Conservation (phyloP, 2,329 filamentous ascomycete genomes). For the Fusarium tjaetaba region DNA sequence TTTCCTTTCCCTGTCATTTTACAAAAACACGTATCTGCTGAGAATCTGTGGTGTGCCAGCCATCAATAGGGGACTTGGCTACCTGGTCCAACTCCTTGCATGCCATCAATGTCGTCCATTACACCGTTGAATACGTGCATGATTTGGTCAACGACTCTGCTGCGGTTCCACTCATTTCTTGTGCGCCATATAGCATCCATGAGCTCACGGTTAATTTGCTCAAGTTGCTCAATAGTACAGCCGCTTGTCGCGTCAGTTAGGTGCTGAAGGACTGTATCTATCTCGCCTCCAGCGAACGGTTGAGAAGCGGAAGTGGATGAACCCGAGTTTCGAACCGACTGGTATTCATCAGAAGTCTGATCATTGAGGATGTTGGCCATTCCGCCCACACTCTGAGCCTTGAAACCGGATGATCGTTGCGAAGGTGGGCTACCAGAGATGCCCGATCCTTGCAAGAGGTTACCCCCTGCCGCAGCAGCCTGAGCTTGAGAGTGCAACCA, state of each 20-base stretch:
- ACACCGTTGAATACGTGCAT: conserved; percentile 79
- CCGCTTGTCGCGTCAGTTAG: conserved; percentile 76
- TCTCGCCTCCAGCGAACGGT: conserved; percentile 59
- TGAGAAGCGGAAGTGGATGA: conserved; percentile 58
- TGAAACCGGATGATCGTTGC: conserved; percentile 47
- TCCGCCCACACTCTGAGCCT: conserved; percentile 43
- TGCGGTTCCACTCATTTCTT: conserved; percentile 85
- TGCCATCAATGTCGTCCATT: conserved; percentile 72
- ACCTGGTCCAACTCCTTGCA: conserved; percentile 56
- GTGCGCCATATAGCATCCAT: conserved; percentile 91
- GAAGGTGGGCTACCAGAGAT: conserved; percentile 52
- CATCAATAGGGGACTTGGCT: conserved; percentile 52
- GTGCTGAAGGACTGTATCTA: conserved; percentile 68
- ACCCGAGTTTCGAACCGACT: conserved; percentile 45
- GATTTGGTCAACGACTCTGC: conserved; percentile 72
- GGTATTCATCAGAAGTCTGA: conserved; percentile 48
- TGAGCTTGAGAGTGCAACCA: conserved; percentile 70
- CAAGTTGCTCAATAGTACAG: conserved; percentile 90
- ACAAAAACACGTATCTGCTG: background rate
- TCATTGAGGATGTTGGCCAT: conserved; percentile 55
- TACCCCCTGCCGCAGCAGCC: conserved; percentile 57
- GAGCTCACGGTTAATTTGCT: conserved; percentile 88
- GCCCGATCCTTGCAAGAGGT: conserved; percentile 41
- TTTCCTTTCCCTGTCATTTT: conserved; percentile 16
- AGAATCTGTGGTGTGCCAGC: background rate